Base-by-base conservation (phyloP, 169 alveolate genomes). In the Plasmodium falciparum region DNA sequence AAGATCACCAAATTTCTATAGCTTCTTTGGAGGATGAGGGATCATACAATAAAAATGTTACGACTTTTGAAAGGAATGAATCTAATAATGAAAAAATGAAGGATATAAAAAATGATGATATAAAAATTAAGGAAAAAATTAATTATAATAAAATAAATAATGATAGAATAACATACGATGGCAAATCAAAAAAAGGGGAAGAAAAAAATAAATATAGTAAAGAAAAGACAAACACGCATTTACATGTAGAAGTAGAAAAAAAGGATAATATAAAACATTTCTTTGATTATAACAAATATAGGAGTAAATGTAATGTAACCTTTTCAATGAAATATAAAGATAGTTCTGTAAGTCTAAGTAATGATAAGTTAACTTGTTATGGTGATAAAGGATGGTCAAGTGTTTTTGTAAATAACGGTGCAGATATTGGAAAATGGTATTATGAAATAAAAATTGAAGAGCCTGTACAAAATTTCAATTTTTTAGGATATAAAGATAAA, bases 381-480 rank as follows among this genome's bases (percentile, higher is more conserved):
- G 92, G 92, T 22, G 88, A 85, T 65, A 85, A 85, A 61, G 92
- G 92, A 17, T 85, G 92, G 92, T 70, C 92, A 2, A 85, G 92
- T 52, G 92, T 85, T 66, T 89, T 89, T 52, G 88, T 85, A 15
- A 62, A 71, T 80, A 88, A 65, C 73, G 88, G 76, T 22, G 86
- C 88, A 13, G 93, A 73, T 56, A 24, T 52, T 47, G 88, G 88
- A n/a, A 66, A 73, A 65, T 88, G 96, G 96, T 93, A 93, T 88
- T 93, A 76, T 72, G 96, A 93, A 89, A 91, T 93, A 71, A 85
- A 70, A 58, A 49, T 85, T 24, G 92, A 85, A 85, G 75, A 71
- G 12, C 88, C 92, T 61, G 47, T 85, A 63, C 69, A 59, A 12
- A 72, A 85, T 43, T 85, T 70, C 22, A 58, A 85, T n/a, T 85